Evolutionary conservation across 139 green algal species (phyloP).

Genomic region (Desmodesmus armatus): DNA sequence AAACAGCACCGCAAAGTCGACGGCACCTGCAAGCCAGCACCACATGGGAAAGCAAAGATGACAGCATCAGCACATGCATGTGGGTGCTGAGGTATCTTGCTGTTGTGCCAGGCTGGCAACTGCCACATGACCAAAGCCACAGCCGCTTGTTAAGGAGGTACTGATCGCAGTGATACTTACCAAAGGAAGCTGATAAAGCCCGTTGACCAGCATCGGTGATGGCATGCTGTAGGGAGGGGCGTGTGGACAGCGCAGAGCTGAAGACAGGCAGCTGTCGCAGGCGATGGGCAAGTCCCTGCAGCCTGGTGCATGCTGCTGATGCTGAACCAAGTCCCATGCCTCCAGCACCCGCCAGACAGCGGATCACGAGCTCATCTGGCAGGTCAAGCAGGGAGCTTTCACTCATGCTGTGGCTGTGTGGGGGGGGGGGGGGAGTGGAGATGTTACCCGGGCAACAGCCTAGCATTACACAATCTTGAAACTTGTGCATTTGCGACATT

Average conservation of each 20-base stretch:
- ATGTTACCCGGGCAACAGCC: too few relatives aligned
- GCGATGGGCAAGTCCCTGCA: neutral
- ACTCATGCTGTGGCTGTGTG: too few relatives aligned
- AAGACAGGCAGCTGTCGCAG: neutral
- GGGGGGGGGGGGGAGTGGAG: too few relatives aligned
- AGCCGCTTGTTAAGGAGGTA: too few relatives aligned
- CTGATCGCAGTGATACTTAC: neutral
- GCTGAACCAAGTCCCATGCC: neutral
- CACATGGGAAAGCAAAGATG: too few relatives aligned
- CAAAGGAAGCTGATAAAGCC: neutral
- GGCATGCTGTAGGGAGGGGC: neutral
- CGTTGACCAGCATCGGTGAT: neutral
- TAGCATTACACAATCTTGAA: too few relatives aligned
- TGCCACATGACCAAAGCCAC: too few relatives aligned
- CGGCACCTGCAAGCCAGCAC: neutral
- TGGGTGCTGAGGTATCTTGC: too few relatives aligned
- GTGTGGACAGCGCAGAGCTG: neutral
- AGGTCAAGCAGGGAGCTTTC: neutral
- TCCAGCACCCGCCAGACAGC: neutral
- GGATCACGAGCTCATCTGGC: constrained; percentile 2
- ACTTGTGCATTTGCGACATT: too few relatives aligned
- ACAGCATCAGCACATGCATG: too few relatives aligned
- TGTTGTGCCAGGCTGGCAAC: too few relatives aligned
- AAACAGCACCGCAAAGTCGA: constrained; percentile 16
- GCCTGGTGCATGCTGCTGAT: neutral